phyloP scores from a whole-genome alignment of 768 basidiomycete genomes.

The Leccinum longicurvipes region DNA sequence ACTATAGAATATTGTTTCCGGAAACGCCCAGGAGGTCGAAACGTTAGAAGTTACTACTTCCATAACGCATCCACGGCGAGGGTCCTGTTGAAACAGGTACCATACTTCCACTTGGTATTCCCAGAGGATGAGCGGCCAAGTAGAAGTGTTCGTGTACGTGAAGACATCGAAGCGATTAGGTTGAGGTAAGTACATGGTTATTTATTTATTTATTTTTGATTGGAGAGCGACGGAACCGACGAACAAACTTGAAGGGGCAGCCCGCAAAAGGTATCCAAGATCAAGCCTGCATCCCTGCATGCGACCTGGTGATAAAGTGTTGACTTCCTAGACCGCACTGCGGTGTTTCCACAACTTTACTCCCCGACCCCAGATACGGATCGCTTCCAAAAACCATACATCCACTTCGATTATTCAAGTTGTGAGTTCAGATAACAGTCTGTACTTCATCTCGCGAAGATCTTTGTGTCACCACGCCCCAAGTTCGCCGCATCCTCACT shows the following conservation, averaged over 20 bases:
- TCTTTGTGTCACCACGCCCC: not conserved
- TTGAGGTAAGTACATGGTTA: not conserved
- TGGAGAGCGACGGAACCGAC: not conserved
- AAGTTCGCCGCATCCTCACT: conserved; percentile 9
- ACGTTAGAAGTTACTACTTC: conserved; percentile 30
- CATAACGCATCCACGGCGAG: conserved; percentile 30
- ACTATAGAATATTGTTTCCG: conserved; percentile 17
- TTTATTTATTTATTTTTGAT: not conserved
- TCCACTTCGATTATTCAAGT: conserved; percentile 2
- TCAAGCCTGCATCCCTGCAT: not conserved
- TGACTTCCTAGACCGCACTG: not conserved
- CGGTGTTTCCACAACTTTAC: not conserved
- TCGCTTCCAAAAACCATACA: conserved; percentile 10
- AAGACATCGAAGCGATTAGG: conserved; percentile 14
- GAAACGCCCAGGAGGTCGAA: conserved; percentile 29
- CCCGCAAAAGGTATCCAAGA: not conserved
- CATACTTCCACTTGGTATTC: conserved; percentile 20
- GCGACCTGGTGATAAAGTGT: conserved; percentile 5
- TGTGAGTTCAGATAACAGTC: not conserved
- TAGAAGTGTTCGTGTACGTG: conserved; percentile 23
- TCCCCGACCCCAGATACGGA: conserved; percentile 11
- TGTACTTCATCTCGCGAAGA: conserved; percentile 22
- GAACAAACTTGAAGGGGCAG: not conserved
- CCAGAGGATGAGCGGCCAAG: conserved; percentile 17
- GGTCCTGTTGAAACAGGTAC: conserved; percentile 31